Percentiles rank a stretch among this genome's conserved stretches.
These are phyloP conservation scores for Coccomyxa subellipsoidea DNA, from an alignment of 163 green algal species.

Conservation along the genomic window DNA sequence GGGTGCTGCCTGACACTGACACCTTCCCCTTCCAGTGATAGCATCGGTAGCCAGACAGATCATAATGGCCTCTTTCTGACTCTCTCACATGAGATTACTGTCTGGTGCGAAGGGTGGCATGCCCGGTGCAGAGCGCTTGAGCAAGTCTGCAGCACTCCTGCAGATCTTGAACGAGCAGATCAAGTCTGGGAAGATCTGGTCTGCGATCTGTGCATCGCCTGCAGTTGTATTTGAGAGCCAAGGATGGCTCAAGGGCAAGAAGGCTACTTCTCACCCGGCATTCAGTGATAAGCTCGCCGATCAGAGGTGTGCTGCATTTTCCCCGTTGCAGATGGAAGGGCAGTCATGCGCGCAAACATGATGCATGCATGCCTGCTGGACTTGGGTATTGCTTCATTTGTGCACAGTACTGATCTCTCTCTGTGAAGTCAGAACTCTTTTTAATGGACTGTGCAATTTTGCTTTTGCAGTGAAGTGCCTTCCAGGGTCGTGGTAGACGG, in stretches of 20 bases:
- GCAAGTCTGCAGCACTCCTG: constrained; percentile 56
- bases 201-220: constrained; percentile 93
- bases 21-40: background rate
- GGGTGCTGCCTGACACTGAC: constrained; percentile 60
- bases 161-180: constrained; percentile 59
- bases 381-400: too few species aligned
- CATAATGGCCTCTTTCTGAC: background rate
- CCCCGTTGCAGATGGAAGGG: too few species aligned
- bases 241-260: constrained; percentile 60
- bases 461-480: constrained; percentile 28
- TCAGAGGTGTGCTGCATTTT: constrained; percentile 51
- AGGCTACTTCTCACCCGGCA: constrained; percentile 85
- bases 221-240: constrained; percentile 82
- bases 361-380: too few species aligned
- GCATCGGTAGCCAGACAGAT: background rate
- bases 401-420: too few species aligned
- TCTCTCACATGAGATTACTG: background rate
- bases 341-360: too few species aligned
- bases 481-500: constrained; percentile 81
- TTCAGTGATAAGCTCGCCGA: constrained; percentile 81
- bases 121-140: constrained; percentile 86
- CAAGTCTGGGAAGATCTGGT: constrained; percentile 44
- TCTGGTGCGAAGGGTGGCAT: constrained; percentile 75
- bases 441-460: too few species aligned
- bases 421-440: too few species aligned